These are phyloP conservation scores for Fusarium virguliforme DNA, from an alignment of 2,329 filamentous ascomycete genomes.

Conservation along the genomic window DNA sequence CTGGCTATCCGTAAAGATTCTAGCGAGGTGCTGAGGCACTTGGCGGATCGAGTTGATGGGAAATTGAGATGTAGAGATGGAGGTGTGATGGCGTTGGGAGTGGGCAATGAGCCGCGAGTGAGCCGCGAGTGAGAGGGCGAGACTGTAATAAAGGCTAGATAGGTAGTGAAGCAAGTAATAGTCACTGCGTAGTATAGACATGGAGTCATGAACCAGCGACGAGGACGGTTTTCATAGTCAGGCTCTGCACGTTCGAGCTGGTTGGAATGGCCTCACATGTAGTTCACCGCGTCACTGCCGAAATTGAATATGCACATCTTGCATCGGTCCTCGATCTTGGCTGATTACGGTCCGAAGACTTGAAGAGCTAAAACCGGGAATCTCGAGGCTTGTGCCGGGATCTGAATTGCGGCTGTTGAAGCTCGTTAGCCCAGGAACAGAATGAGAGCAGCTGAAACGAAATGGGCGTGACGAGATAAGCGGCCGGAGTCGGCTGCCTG, in stretches of 20 bases:
- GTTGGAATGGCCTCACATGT: constrained; percentile 6
- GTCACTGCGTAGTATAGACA: too few relatives aligned
- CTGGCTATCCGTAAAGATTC: constrained; percentile 1
- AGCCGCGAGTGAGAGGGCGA: too few relatives aligned
- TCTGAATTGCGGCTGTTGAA: not conserved
- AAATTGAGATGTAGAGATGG: not conserved
- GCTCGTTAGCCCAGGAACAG: constrained; percentile 7
- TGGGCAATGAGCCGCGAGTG: too few relatives aligned
- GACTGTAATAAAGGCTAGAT: not conserved
- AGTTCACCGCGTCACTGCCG: not conserved
- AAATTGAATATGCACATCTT: not conserved
- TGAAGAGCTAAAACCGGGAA: not conserved
- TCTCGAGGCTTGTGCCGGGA: not conserved
- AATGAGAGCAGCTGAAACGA: constrained; percentile 1
- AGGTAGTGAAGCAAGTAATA: not conserved
- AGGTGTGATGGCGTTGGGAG: not conserved
- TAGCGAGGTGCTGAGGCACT: not conserved
- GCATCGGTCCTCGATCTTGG: not conserved
- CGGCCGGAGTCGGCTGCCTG: not conserved
- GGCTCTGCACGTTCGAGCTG: not conserved
- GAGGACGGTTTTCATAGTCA: not conserved
- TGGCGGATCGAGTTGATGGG: constrained; percentile 2
- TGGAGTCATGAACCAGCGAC: not conserved
- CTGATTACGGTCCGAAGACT: not conserved
- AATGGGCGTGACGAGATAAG: constrained; percentile 5